phyloP scores from a whole-genome alignment of 192 early-diverging fungal species.

The Backusella tuberculispora region DNA sequence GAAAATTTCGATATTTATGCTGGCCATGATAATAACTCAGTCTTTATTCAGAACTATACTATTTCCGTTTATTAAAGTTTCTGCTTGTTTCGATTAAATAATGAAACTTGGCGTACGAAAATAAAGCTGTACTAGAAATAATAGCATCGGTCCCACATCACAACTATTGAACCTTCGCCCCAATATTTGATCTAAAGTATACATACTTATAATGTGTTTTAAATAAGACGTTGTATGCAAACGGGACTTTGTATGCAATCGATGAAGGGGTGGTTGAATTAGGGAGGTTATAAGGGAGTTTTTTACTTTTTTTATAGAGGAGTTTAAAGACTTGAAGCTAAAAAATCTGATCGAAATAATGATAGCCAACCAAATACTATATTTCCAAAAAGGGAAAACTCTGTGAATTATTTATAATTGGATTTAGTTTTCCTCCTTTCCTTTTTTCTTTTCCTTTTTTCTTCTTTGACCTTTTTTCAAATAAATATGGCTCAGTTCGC shows the following conservation, averaged over 20 bases:
- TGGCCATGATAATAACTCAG: not conserved
- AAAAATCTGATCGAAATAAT: not conserved
- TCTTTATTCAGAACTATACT: not conserved
- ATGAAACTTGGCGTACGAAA: not conserved
- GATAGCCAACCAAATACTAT: not conserved
- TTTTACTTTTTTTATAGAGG: not conserved
- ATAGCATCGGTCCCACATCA: not conserved
- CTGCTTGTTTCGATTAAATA: not conserved
- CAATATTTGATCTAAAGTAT: not conserved
- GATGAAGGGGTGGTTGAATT: not conserved
- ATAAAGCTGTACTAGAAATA: not conserved
- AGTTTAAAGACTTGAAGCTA: not conserved
- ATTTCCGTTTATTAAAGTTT: not conserved
- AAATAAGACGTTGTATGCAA: not conserved
- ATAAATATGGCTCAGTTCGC: slow-evolving; percentile 2
- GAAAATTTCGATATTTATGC: not conserved
- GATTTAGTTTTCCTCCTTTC: not conserved
- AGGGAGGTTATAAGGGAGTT: not conserved
- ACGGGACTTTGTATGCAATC: not conserved
- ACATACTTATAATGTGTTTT: not conserved
- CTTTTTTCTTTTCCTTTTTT: not conserved
- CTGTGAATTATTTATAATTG: slow-evolving; percentile 4
- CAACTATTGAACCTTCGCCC: not conserved
- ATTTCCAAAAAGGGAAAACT: slow-evolving; percentile 7
- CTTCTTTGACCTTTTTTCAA: not conserved